phyloP scores from a whole-genome alignment of 495 filamentous ascomycete species.

The Lindgomyces ingoldianus region DNA sequence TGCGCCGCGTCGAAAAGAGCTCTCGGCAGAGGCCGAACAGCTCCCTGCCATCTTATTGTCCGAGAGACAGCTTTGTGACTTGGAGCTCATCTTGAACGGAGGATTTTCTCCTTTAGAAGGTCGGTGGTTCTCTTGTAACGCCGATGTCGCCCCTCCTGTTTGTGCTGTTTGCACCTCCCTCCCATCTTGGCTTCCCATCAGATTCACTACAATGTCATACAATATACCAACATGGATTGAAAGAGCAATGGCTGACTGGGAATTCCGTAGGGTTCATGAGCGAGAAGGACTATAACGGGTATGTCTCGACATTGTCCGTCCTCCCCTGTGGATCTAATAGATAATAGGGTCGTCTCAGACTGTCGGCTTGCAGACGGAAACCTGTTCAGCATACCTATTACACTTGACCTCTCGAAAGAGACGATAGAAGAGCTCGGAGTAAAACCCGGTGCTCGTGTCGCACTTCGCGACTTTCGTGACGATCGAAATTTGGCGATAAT shows the following conservation, averaged over 20 bases:
- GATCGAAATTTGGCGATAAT: constrained; percentile 94
- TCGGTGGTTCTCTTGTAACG: constrained; percentile 47
- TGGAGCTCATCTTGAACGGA: constrained; percentile 93
- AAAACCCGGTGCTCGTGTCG: constrained; percentile 75
- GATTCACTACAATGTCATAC: background rate
- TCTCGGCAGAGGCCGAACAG: constrained; percentile 79
- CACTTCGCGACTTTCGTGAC: constrained; percentile 93
- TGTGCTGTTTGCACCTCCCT: constrained; percentile 13
- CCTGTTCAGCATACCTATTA: constrained; percentile 97
- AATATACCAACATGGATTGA: background rate
- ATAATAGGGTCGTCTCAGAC: constrained; percentile 78
- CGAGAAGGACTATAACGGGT: constrained; percentile 94
- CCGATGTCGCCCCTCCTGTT: constrained; percentile 25
- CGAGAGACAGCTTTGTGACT: constrained; percentile 94
- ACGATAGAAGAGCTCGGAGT: constrained; percentile 70
- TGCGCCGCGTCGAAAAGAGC: constrained; percentile 70
- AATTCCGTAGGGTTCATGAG: constrained; percentile 80
- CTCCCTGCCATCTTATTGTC: constrained; percentile 81
- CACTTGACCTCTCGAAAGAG: constrained; percentile 76
- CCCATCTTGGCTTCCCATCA: no score
- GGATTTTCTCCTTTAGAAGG: constrained; percentile 97
- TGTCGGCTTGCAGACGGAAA: constrained; percentile 83
- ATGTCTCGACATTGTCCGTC: constrained; percentile 39
- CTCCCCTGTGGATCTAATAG: constrained; percentile 7
- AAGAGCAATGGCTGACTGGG: constrained; percentile 36